Conservation (phyloP, 2,329 filamentous ascomycete species). For the Curvularia verruculosa region DNA sequence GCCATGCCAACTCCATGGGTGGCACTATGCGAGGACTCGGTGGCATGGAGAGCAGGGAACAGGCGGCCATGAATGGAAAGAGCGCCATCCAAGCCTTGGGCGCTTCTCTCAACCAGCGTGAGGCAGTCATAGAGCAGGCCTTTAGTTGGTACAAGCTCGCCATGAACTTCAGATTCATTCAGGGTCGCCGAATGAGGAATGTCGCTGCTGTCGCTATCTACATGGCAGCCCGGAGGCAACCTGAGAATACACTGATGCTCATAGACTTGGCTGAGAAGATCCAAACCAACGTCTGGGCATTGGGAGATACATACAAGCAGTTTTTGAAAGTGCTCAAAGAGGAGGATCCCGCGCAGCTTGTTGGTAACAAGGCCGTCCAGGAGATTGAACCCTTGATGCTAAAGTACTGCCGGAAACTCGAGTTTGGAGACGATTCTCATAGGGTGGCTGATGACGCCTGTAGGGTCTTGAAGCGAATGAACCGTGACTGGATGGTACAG, state of each 20-base stretch:
- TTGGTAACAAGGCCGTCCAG: conserved; percentile 60
- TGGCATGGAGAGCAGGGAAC: conserved; percentile 63
- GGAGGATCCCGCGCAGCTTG: conserved; percentile 57
- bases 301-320: conserved; percentile 88
- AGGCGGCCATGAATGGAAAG: conserved; percentile 65
- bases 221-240: conserved; percentile 79
- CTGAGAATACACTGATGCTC: conserved; percentile 84
- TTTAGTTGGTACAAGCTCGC: conserved; percentile 53
- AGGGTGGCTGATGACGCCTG: conserved; percentile 88
- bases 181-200: conserved; percentile 78
- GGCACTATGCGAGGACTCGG: conserved; percentile 54
- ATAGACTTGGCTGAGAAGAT: conserved; percentile 92
- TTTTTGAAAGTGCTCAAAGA: conserved; percentile 71
- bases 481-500: conserved; percentile 94
- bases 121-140: conserved; percentile 48
- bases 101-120: conserved; percentile 47
- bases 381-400: conserved; percentile 90
- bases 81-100: conserved; percentile 49
- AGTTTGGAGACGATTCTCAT: conserved; percentile 82
- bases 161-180: conserved; percentile 65
- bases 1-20: conserved; percentile 69
- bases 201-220: conserved; percentile 93
- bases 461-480: conserved; percentile 89
- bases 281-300: conserved; percentile 86
- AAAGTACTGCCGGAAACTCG: conserved; percentile 87